These are phyloP conservation scores for Salix suchowensis DNA, from an alignment of 345 rosid species.

Conservation along the genomic window DNA sequence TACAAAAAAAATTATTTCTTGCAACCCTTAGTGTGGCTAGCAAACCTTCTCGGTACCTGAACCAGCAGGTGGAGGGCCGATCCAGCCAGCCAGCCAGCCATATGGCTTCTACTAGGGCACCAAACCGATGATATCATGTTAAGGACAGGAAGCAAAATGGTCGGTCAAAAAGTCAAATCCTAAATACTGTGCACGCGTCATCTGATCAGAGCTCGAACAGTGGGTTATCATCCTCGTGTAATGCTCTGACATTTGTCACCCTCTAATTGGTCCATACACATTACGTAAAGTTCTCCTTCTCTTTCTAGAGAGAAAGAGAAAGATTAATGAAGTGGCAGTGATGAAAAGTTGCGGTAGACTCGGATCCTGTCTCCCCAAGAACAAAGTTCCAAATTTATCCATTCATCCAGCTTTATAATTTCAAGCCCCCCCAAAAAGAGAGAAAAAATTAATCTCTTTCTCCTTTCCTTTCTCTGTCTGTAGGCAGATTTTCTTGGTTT, in stretches of 20 bases:
- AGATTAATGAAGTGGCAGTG: background rate
- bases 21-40: background rate
- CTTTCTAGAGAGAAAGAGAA: slow-evolving; percentile 1
- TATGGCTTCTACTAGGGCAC: background rate
- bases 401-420: background rate
- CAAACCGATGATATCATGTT: background rate
- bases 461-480: background rate
- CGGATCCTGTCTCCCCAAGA: slow-evolving; percentile 63
- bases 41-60: background rate
- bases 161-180: slow-evolving; percentile 1
- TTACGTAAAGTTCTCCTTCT: background rate
- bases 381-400: slow-evolving; percentile 13
- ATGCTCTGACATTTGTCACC: slow-evolving; percentile 17
- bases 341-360: slow-evolving; percentile 56
- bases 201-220: slow-evolving; percentile 7
- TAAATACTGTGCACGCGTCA: slow-evolving; percentile 26
- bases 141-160: background rate
- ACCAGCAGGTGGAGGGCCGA: background rate
- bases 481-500: background rate
- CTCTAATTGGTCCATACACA: slow-evolving; percentile 5
- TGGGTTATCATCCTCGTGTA: slow-evolving; percentile 23
- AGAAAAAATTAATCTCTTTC: background rate
- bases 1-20: too few species aligned
- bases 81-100: background rate
- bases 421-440: background rate